Evolutionary conservation across 2,329 filamentous ascomycete genomes (phyloP).

Genomic region (Penicillium corylophilum): DNA sequence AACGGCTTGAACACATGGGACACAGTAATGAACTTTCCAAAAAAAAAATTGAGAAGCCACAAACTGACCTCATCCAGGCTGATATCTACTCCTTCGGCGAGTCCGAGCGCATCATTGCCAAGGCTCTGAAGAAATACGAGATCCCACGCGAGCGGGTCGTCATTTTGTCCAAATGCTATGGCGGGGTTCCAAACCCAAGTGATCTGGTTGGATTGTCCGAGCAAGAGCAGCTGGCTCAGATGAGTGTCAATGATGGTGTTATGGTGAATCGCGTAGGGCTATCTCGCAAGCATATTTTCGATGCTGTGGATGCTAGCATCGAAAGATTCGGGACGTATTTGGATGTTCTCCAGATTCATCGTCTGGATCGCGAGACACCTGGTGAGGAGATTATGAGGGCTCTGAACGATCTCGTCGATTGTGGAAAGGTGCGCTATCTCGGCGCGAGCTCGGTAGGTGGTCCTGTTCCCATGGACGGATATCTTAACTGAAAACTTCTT

Average conservation of each 20-base stretch:
- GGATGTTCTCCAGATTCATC: conserved; percentile 63
- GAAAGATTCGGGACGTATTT: conserved; percentile 59
- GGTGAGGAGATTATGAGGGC: conserved; percentile 63
- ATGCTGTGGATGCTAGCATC: conserved; percentile 38
- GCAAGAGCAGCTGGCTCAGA: background rate
- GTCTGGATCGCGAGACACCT: conserved; percentile 55
- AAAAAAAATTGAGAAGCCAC: too few species aligned
- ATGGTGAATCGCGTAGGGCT: conserved; percentile 39
- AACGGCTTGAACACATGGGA: conserved; percentile 34
- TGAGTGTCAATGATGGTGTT: conserved; percentile 19
- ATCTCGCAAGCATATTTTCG: conserved; percentile 40
- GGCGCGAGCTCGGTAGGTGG: conserved; percentile 31
- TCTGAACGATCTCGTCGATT: conserved; percentile 58
- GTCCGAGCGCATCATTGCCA: conserved; percentile 63
- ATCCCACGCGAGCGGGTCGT: conserved; percentile 23
- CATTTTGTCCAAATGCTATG: conserved; percentile 22
- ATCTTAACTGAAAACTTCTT: background rate
- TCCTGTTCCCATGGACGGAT: background rate
- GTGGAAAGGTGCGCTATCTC: conserved; percentile 58
- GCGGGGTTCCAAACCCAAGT: too few species aligned
- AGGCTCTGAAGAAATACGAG: conserved; percentile 41
- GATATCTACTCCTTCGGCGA: conserved; percentile 51
- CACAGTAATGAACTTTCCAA: conserved; percentile 19
- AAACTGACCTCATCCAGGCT: background rate
- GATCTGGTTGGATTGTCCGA: too few species aligned